Conservation (phyloP, 495 filamentous ascomycete genomes). For the Penicillium maclennaniae region DNA sequence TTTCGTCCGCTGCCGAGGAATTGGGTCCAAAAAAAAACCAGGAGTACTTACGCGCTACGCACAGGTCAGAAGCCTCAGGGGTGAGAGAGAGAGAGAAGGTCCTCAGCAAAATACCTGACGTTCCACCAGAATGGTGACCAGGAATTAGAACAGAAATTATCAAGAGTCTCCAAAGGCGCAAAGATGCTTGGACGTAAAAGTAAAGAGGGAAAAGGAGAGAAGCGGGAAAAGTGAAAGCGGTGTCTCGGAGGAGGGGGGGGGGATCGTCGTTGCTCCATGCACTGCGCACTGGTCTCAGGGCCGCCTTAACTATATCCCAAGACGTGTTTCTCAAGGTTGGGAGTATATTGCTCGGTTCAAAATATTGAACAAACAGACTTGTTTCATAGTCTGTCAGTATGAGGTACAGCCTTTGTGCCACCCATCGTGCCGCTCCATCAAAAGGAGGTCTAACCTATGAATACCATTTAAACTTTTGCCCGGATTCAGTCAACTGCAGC, state of each 20-base stretch:
- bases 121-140: conserved; percentile 2
- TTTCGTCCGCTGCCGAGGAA: neutral
- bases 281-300: neutral
- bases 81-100: neutral
- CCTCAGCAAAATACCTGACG: conserved; percentile 3
- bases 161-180: conserved; percentile 8
- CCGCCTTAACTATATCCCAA: neutral
- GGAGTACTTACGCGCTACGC: conserved; percentile 22
- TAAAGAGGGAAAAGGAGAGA: conserved; percentile 23
- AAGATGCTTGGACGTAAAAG: conserved; percentile 3
- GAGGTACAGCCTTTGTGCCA: neutral
- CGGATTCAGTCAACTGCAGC: conserved; percentile 1
- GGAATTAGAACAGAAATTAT: conserved; percentile 4
- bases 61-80: conserved; percentile 18
- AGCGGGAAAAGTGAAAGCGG: conserved; percentile 28
- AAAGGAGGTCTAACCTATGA: conserved; percentile 1
- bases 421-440: neutral
- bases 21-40: conserved; percentile 1
- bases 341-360: too few relatives aligned
- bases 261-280: conserved; percentile 21
- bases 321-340: too few relatives aligned
- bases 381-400: neutral
- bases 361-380: too few relatives aligned
- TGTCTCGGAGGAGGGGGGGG: conserved; percentile 18
- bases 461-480: conserved; percentile 11